Evolutionary conservation across 2,329 filamentous ascomycete species (phyloP).

Genomic region (Zasmidium angulare): DNA sequence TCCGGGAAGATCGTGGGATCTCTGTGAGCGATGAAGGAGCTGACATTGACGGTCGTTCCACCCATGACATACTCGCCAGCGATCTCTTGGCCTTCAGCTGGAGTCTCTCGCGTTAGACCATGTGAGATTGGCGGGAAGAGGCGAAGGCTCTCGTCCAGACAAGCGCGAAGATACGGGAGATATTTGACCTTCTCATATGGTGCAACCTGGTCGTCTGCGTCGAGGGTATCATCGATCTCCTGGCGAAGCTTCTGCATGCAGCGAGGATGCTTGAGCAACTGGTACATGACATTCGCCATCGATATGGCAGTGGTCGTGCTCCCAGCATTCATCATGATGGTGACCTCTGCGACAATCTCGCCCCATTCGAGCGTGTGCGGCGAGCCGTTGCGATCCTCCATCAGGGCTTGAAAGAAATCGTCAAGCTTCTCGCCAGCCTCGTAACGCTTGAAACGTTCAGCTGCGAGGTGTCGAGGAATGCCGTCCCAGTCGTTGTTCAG

Average conservation of each 20-base stretch:
- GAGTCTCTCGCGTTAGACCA: constrained; percentile 17
- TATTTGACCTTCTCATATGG: constrained; percentile 21
- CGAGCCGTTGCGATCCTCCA: constrained; percentile 51
- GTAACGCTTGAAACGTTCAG: constrained; percentile 47
- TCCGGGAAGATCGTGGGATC: constrained; percentile 36
- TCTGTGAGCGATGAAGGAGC: constrained; percentile 18
- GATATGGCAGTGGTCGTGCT: constrained; percentile 44
- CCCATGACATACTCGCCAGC: constrained; percentile 16
- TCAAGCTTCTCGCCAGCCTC: constrained; percentile 55
- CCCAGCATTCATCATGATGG: constrained; percentile 54
- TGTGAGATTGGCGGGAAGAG: constrained; percentile 20
- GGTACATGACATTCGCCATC: constrained; percentile 42
- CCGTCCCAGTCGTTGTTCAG: constrained; percentile 45
- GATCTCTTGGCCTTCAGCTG: constrained; percentile 19
- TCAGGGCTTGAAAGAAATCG: constrained; percentile 59
- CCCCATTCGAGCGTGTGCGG: constrained; percentile 55
- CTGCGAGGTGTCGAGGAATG: constrained; percentile 50
- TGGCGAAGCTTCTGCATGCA: constrained; percentile 38
- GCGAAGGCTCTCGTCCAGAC: constrained; percentile 20
- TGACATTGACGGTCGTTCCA: constrained; percentile 19
- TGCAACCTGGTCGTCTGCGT: constrained; percentile 48
- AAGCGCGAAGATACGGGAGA: constrained; percentile 25
- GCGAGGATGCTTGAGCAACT: constrained; percentile 30
- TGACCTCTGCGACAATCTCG: constrained; percentile 58
- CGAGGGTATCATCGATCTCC: constrained; percentile 35